A percentile compares a stretch with the other conserved stretches of the same genome.
phyloP scores from a whole-genome alignment of 2,329 filamentous ascomycete species.

The Trichoderma brevicompactum region DNA sequence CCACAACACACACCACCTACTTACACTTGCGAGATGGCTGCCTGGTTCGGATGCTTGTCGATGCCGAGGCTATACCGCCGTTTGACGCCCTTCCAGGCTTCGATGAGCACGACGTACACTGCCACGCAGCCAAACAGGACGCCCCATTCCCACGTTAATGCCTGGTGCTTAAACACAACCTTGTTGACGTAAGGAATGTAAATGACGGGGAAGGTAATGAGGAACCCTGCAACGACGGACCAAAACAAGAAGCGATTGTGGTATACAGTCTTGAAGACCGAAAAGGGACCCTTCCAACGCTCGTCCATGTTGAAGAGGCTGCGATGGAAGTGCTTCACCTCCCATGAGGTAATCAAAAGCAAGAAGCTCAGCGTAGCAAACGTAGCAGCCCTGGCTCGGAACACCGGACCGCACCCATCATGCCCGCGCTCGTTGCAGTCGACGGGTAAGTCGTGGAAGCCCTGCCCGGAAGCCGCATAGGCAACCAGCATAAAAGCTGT shows the following conservation, averaged over 20 bases:
- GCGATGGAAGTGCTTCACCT: constrained; percentile 72
- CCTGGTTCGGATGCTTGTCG: constrained; percentile 31
- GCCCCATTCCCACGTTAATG: constrained; percentile 74
- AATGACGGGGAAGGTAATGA: constrained; percentile 64
- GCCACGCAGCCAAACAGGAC: constrained; percentile 64
- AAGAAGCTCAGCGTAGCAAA: constrained; percentile 72
- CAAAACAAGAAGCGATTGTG: constrained; percentile 70
- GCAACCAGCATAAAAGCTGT: constrained; percentile 64
- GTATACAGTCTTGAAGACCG: constrained; percentile 65
- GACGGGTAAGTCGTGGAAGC: constrained; percentile 53
- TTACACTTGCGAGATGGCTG: constrained; percentile 26
- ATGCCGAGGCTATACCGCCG: constrained; percentile 49
- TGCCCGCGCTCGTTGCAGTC: constrained; percentile 62
- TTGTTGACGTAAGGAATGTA: constrained; percentile 71
- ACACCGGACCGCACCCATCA: constrained; percentile 59
- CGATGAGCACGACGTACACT: constrained; percentile 66
- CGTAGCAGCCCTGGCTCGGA: constrained; percentile 68
- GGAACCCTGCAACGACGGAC: constrained; percentile 63
- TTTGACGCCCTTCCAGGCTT: constrained; percentile 73
- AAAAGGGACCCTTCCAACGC: constrained; percentile 52
- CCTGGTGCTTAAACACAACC: constrained; percentile 70
- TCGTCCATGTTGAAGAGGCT: constrained; percentile 71
- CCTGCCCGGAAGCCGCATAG: constrained; percentile 53
- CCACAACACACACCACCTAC: background rate
- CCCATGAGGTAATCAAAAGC: constrained; percentile 71